Conservation (phyloP, 2,329 filamentous ascomycete genomes). For the Leptographium galeiforme region DNA sequence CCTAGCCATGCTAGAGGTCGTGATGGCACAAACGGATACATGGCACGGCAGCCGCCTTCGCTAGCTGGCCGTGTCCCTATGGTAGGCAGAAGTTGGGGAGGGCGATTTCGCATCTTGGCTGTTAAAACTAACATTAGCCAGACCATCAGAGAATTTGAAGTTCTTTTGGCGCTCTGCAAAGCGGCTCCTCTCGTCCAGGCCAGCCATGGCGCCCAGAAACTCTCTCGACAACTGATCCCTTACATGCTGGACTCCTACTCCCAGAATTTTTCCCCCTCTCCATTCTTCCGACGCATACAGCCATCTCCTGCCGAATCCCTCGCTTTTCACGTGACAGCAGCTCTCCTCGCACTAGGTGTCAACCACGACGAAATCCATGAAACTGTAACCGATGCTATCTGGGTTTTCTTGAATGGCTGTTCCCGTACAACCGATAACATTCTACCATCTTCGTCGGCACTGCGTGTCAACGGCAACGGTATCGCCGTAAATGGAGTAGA, state of each 20-base stretch:
- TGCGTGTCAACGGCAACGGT: not conserved
- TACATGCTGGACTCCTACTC: conserved; percentile 78
- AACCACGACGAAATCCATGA: conserved; percentile 58
- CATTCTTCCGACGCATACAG: conserved; percentile 69
- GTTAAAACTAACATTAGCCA: conserved; percentile 19
- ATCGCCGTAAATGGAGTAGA: conserved; percentile 30
- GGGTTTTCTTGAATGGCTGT: conserved; percentile 61
- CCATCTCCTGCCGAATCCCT: conserved; percentile 82
- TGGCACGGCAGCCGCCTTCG: conserved; percentile 20
- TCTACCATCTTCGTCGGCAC: conserved; percentile 18
- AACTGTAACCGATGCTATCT: conserved; percentile 51
- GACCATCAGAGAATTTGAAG: conserved; percentile 83
- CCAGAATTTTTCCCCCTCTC: conserved; percentile 66
- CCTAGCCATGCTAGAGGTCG: conserved; percentile 30
- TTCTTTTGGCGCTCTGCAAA: conserved; percentile 81
- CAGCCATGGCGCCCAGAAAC: conserved; percentile 58
- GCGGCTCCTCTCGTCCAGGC: conserved; percentile 65
- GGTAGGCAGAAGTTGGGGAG: conserved; percentile 27
- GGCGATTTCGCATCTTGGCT: not conserved
- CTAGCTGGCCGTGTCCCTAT: conserved; percentile 44
- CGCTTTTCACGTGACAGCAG: conserved; percentile 63
- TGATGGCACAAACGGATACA: conserved; percentile 34
- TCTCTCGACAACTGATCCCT: conserved; percentile 65
- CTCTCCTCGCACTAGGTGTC: conserved; percentile 67
- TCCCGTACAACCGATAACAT: conserved; percentile 44